Percentiles rank a stretch among this genome's conserved stretches.
These are phyloP conservation scores for Lathyrus sativus DNA, from an alignment of 306 rosid species.

Conservation along the genomic window DNA sequence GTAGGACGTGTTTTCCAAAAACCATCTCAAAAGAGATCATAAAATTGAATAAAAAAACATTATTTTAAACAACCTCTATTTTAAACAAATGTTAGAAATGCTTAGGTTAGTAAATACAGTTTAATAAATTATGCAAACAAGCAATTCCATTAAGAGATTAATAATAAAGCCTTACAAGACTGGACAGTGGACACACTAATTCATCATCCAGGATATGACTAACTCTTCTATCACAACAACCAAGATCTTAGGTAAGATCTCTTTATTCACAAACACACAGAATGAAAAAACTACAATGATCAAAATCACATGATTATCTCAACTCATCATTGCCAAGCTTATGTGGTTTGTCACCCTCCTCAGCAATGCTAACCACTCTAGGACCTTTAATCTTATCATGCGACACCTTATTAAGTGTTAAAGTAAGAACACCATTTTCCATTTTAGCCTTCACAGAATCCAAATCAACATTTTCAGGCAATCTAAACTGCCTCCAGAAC, in stretches of 20 bases:
- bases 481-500: slow-evolving; percentile 68
- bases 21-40: no score
- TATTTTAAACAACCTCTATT: no score
- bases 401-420: slow-evolving; percentile 55
- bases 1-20: no score
- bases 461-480: slow-evolving; percentile 65
- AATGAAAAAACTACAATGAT: background rate
- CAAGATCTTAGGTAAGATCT: slow-evolving; percentile 14
- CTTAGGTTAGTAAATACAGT: no score
- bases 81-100: no score
- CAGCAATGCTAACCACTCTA: slow-evolving; percentile 51
- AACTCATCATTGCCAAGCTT: slow-evolving; percentile 45
- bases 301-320: slow-evolving; percentile 10
- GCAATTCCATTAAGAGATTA: no score
- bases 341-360: slow-evolving; percentile 33
- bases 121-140: no score
- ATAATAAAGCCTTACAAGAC: background rate
- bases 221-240: slow-evolving; percentile 2
- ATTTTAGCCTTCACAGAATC: slow-evolving; percentile 62
- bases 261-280: slow-evolving; percentile 36
- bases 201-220: background rate
- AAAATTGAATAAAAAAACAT: no score
- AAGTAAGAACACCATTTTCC: slow-evolving; percentile 64
- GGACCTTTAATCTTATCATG: slow-evolving; percentile 67
- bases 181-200: slow-evolving; percentile 5